These are phyloP conservation scores for Hapsidospora chrysogenum DNA, from an alignment of 495 filamentous ascomycete genomes.

Conservation along the genomic window DNA sequence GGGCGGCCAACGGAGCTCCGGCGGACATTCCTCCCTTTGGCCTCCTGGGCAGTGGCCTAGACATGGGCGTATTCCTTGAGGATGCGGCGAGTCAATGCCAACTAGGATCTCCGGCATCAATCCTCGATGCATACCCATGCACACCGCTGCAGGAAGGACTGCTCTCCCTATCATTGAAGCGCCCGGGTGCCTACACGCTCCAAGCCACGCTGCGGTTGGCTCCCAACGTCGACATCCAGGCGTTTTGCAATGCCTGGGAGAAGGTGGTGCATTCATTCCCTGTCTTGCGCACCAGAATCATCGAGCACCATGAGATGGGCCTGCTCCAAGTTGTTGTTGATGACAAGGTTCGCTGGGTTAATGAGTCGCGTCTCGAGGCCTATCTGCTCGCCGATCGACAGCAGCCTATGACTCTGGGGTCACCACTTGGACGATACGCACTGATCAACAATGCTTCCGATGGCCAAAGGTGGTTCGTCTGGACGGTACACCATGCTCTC, in stretches of 20 bases:
- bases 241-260: constrained; percentile 31
- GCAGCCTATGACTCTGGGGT: constrained; percentile 5
- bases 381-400: constrained; percentile 4
- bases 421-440: constrained; percentile 7
- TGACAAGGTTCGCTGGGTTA: neutral
- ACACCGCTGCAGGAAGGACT: constrained; percentile 37
- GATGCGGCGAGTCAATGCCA: constrained; percentile 28
- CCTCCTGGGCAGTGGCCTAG: constrained; percentile 13
- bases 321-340: constrained; percentile 9
- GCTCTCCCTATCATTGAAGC: constrained; percentile 22
- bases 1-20: too few relatives aligned
- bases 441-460: constrained; percentile 6
- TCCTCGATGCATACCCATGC: constrained; percentile 44
- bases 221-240: constrained; percentile 16
- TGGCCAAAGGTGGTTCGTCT: constrained; percentile 22
- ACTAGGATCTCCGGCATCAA: constrained; percentile 17
- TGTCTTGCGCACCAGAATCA: constrained; percentile 53
- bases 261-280: constrained; percentile 36
- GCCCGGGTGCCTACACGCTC: constrained; percentile 21
- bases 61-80: constrained; percentile 14
- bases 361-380: constrained; percentile 7
- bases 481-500: constrained; percentile 45
- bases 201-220: constrained; percentile 25
- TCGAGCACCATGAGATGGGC: constrained; percentile 9
- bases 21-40: constrained; percentile 38